Evolutionary conservation across 345 rosid genomes (phyloP).

Genomic region (sweet orange (Citrus sinensis)): DVS_A1.0 CM039167.1:5066501-5067000

Average conservation of each 20-base stretch:
- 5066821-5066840: conserved; percentile 29
- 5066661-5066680: conserved; percentile 90
- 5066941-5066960: conserved; percentile 59
- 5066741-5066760: conserved; percentile 53
- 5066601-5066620: conserved; percentile 72
- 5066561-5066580: conserved; percentile 48
- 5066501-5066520: not conserved
- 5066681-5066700: conserved; percentile 74
- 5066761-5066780: conserved; percentile 54
- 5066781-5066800: conserved; percentile 26
- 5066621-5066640: conserved; percentile 81
- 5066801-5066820: conserved; percentile 31
- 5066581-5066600: conserved; percentile 92
- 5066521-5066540: not conserved
- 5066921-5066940: conserved; percentile 70
- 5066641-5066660: conserved; percentile 72
- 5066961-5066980: conserved; percentile 44
- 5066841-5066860: conserved; percentile 28
- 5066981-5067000: conserved; percentile 60
- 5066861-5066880: conserved; percentile 45
- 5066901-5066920: conserved; percentile 58
- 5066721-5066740: conserved; percentile 75
- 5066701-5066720: conserved; percentile 63
- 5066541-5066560: conserved; percentile 6
- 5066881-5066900: conserved; percentile 43